Conservation (phyloP, 1,284 basidiomycete species). For the Fomitopsis betulina region DNA sequence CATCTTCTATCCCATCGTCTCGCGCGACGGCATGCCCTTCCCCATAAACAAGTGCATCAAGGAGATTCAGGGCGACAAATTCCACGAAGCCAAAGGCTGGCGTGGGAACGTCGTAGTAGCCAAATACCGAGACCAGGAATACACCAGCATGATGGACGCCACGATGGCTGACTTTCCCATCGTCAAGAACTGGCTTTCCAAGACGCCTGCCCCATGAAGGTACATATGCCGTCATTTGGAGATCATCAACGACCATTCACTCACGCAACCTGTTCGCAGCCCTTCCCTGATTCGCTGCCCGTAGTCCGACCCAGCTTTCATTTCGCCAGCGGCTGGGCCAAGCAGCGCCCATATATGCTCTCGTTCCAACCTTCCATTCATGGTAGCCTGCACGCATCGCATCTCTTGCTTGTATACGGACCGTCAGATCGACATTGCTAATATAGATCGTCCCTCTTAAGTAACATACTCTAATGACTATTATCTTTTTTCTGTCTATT, state of each 20-base stretch:
- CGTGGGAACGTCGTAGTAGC: conserved; percentile 73
- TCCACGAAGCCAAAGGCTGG: conserved; percentile 62
- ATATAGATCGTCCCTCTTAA: neutral
- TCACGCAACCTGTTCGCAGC: neutral
- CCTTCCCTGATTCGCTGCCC: neutral
- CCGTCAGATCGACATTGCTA: neutral
- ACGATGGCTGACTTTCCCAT: conserved; percentile 80
- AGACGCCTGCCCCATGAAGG: conserved; percentile 45
- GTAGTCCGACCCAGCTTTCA: neutral
- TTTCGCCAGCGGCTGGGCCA: neutral
- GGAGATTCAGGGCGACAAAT: conserved; percentile 62
- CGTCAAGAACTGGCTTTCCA: conserved; percentile 70
- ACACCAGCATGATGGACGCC: conserved; percentile 62
- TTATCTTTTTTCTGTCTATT: no score
- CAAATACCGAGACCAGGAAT: conserved; percentile 67
- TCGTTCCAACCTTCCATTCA: neutral
- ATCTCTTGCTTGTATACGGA: neutral
- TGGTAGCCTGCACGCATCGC: neutral
- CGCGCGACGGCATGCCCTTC: conserved; percentile 74
- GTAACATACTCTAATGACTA: neutral
- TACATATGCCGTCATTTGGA: conserved; percentile 8
- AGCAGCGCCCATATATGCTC: neutral
- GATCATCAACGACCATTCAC: conserved; percentile 7
- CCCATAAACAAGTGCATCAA: conserved; percentile 70
- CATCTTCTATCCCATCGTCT: conserved; percentile 69